Percentiles rank a stretch among this genome's conserved stretches.
Evolutionary conservation across 1,284 basidiomycete species (phyloP).

Genomic region (Fomitiporia mediterranea): DNA sequence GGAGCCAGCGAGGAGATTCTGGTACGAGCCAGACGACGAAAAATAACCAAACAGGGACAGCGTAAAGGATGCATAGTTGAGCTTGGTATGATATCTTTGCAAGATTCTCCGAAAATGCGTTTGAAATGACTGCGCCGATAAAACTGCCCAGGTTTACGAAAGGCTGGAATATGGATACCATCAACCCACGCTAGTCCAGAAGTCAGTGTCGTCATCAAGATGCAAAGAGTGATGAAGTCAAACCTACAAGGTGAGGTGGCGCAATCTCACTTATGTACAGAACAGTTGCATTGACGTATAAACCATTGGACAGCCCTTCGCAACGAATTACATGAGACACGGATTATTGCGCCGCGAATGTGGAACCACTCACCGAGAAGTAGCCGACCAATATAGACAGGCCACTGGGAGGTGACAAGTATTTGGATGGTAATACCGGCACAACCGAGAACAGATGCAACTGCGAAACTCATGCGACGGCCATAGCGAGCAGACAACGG

Average conservation of each 20-base stretch:
- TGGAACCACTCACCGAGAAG: slow-evolving; percentile 15
- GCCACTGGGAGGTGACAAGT: slow-evolving; percentile 21
- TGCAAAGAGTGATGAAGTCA: not conserved
- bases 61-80: slow-evolving; percentile 21
- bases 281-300: slow-evolving; percentile 22
- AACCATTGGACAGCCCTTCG: slow-evolving; percentile 20
- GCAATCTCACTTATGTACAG: slow-evolving; percentile 21
- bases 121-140: slow-evolving; percentile 21
- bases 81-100: slow-evolving; percentile 21
- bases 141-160: slow-evolving; percentile 20
- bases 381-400: slow-evolving; percentile 20
- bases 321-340: not conserved
- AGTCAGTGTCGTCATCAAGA: not conserved
- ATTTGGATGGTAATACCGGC: slow-evolving; percentile 21
- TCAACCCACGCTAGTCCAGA: slow-evolving; percentile 12
- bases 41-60: slow-evolving; percentile 20
- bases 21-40: slow-evolving; percentile 20
- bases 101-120: slow-evolving; percentile 21
- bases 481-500: slow-evolving; percentile 20
- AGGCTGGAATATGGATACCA: slow-evolving; percentile 22
- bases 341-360: not conserved
- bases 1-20: slow-evolving; percentile 23
- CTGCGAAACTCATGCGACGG: slow-evolving; percentile 16
- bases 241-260: slow-evolving; percentile 17
- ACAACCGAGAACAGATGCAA: slow-evolving; percentile 17